Evolutionary conservation across 106 monocot species (phyloP), one percentile per base, ranked within the genome.

Genomic region (Chionographis japonica): DNA sequence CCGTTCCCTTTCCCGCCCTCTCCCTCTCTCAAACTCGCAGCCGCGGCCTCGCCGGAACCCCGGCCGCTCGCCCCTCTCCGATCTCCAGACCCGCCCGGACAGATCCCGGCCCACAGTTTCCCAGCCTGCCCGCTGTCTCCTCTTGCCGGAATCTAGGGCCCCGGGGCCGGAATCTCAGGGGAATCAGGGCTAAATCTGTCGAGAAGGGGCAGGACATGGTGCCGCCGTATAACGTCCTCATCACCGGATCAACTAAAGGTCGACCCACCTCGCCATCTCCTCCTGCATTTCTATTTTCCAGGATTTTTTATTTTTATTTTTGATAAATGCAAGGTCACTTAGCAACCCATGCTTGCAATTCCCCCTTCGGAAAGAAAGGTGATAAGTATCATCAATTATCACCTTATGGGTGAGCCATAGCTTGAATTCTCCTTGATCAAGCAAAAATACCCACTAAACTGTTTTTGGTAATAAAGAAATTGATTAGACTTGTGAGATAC

Each of bases 201-300:
- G 58, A 61, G 54, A 62, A 65, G 37, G 54, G 39, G 41, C 78
- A 81, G 58, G 74, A 82, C 13, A 82, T 82, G 82, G 63, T 79
- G 38, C 85, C 89, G 0, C 89, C 85, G 40, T 89, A 82, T 53
- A 85, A 85, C 75, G 85, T 89, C 7, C 68, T 89, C 17, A 82
- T 89, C 77, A 85, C 85, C 52, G 89, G 85, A 39, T 89, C 89
- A 43, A 85, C 79, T 50, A 89, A 82, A 85, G 89, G 89, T 88
- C 27, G 27, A 27, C 27, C 27, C 27, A 27, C 27, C 27, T 27
- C 27, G 27, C 27, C 27, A 27, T 27, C 27, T 27, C 27, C 1
- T 27, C 27, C 27, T 27, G 1, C 27, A 27, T 27, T 27, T 27
- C 27, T 0, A 0, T 27, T 27, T 27, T 27, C 27, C 27, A 27